Conservation (phyloP, 768 basidiomycete species). For the Rhizopogon vesiculosus region DNA sequence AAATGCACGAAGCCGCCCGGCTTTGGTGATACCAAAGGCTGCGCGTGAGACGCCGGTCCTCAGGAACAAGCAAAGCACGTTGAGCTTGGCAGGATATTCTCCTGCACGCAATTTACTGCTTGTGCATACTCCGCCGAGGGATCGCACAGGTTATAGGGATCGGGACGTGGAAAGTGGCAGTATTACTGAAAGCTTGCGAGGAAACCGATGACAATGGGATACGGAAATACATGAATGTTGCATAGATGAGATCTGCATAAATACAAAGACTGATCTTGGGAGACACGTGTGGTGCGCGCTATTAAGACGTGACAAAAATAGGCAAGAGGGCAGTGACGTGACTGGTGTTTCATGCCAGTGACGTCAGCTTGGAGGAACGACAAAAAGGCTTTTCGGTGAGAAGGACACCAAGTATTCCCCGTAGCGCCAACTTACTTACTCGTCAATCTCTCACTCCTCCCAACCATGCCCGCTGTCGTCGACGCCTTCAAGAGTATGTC, state of each 20-base stretch:
- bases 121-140: constrained; percentile 60
- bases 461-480: constrained; percentile 67
- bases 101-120: constrained; percentile 73
- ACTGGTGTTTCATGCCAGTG: constrained; percentile 11
- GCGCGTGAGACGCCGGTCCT: constrained; percentile 41
- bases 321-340: constrained; percentile 8
- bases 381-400: constrained; percentile 25
- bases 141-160: constrained; percentile 35
- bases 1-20: constrained; percentile 28
- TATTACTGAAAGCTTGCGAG: not conserved
- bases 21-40: constrained; percentile 46
- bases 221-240: not conserved
- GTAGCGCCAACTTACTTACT: not conserved
- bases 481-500: constrained; percentile 83
- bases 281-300: not conserved
- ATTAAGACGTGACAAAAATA: not conserved
- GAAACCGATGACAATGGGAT: constrained; percentile 4
- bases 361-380: constrained; percentile 28
- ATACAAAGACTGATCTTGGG: not conserved
- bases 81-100: constrained; percentile 66
- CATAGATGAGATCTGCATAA: not conserved
- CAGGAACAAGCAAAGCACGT: constrained; percentile 47
- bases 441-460: not conserved
- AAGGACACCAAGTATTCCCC: constrained; percentile 2
- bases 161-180: constrained; percentile 19